Percentiles rank a stretch among this genome's conserved stretches.
These are phyloP conservation scores for Penicillium canariense DNA, from an alignment of 495 filamentous ascomycete genomes.

Conservation along the genomic window DNA sequence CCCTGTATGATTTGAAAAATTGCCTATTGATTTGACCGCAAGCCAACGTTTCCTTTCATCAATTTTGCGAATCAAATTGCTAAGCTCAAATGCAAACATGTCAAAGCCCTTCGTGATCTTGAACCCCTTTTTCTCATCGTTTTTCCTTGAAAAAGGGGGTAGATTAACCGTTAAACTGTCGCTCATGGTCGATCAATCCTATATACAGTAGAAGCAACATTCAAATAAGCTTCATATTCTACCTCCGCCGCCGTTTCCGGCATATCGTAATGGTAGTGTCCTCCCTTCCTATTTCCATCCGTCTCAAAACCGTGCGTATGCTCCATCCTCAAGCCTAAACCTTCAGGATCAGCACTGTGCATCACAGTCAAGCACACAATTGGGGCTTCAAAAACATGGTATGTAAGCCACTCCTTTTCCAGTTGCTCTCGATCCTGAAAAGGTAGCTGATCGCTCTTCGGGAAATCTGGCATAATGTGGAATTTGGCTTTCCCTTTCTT, in stretches of 20 bases:
- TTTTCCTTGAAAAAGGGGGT: no score
- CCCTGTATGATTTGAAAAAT: no score
- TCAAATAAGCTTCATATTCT: constrained; percentile 43
- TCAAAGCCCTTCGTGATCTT: no score
- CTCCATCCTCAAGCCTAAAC: constrained; percentile 37
- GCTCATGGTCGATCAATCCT: constrained; percentile 33
- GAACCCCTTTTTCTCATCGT: no score
- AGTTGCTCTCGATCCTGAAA: constrained; percentile 26
- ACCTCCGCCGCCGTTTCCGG: constrained; percentile 24
- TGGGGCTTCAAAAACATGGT: constrained; percentile 34
- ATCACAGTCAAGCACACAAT: constrained; percentile 39
- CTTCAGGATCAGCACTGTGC: constrained; percentile 36
- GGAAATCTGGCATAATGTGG: constrained; percentile 49
- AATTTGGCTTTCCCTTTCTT: constrained; percentile 32
- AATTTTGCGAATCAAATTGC: no score
- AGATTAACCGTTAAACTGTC: background rate
- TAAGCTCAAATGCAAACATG: no score
- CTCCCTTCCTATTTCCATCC: constrained; percentile 24
- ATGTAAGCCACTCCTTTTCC: constrained; percentile 33
- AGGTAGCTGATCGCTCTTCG: constrained; percentile 22
- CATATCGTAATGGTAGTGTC: constrained; percentile 44
- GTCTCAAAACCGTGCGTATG: constrained; percentile 45
- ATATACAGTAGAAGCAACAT: constrained; percentile 33
- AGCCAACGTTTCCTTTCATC: no score
- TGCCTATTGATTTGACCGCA: no score